These are phyloP conservation scores for Amanita muscaria DNA, from an alignment of 768 basidiomycete genomes.

Conservation along the genomic window DNA sequence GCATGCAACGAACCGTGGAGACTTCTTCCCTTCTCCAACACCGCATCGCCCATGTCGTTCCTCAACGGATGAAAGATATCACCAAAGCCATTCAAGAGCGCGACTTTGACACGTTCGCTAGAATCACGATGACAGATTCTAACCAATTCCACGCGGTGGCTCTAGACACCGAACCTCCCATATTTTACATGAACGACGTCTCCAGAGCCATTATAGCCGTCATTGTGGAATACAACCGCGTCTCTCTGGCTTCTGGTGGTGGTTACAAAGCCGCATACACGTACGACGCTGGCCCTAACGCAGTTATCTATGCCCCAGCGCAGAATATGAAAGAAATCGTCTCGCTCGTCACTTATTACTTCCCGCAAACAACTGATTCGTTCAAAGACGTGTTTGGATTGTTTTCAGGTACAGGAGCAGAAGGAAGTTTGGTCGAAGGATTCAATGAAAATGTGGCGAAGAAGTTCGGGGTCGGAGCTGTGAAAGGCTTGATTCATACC, in stretches of 20 bases:
- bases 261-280: slow-evolving; percentile 90
- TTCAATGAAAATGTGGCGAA: slow-evolving; percentile 78
- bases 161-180: slow-evolving; percentile 94
- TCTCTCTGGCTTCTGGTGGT: slow-evolving; percentile 43
- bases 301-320: slow-evolving; percentile 86
- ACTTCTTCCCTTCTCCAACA: slow-evolving; percentile 84
- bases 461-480: slow-evolving; percentile 63
- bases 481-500: slow-evolving; percentile 89
- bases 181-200: slow-evolving; percentile 99
- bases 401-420: slow-evolving; percentile 35
- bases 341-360: slow-evolving; percentile 68
- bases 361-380: slow-evolving; percentile 64
- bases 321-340: slow-evolving; percentile 75
- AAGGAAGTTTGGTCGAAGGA: slow-evolving; percentile 51
- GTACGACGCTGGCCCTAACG: slow-evolving; percentile 98
- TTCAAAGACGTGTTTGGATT: slow-evolving; percentile 74
- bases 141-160: slow-evolving; percentile 99
- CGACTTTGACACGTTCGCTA: slow-evolving; percentile 86
- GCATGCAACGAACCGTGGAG: slow-evolving; percentile 97
- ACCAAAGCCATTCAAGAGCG: slow-evolving; percentile 64
- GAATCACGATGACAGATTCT: slow-evolving; percentile 93
- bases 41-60: slow-evolving; percentile 82
- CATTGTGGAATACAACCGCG: slow-evolving; percentile 88
- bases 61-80: slow-evolving; percentile 77
- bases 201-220: slow-evolving; percentile 86